phyloP scores from a whole-genome alignment of 192 early-diverging fungal species.

The Diversispora epigaea region DNA sequence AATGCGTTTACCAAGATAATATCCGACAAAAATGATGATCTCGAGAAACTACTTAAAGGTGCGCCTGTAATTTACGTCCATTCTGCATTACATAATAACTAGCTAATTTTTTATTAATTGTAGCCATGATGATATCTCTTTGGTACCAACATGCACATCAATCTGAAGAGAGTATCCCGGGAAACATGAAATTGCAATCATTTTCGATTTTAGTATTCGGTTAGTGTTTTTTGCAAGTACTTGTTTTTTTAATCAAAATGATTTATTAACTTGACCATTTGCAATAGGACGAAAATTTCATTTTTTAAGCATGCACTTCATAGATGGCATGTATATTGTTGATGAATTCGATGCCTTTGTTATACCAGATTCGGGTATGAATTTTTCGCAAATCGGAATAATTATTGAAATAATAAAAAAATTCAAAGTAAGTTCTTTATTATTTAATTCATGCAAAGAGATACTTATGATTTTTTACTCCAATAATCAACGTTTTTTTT shows the following conservation, averaged over 20 bases:
- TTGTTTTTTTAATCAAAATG: neutral
- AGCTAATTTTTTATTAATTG: neutral
- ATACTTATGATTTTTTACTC: neutral
- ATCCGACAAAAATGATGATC: conserved; percentile 19
- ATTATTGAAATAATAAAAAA: conserved; percentile 2
- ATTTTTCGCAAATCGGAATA: neutral
- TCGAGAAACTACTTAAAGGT: conserved; percentile 12
- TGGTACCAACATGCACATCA: conserved; percentile 10
- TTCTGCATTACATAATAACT: neutral
- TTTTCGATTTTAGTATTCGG: conserved; percentile 5
- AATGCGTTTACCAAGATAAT: conserved; percentile 8
- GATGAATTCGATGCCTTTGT: conserved; percentile 16
- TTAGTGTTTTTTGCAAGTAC: neutral
- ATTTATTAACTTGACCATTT: neutral
- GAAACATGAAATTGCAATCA: conserved; percentile 3
- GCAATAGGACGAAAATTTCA: conserved; percentile 2
- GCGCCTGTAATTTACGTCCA: neutral
- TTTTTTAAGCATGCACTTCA: conserved; percentile 13
- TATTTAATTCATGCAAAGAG: neutral
- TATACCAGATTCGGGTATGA: neutral
- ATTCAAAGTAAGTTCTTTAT: conserved; percentile 17
- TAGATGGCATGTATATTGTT: conserved; percentile 14
- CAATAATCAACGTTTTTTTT: neutral
- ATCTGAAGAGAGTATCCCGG: neutral
- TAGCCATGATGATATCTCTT: conserved; percentile 14